A percentile compares a stretch with the other conserved stretches of the same genome.
These are phyloP conservation scores for Fusarium brevicatenulatum DNA, from an alignment of 2,329 filamentous ascomycete genomes.

Conservation along the genomic window DNA sequence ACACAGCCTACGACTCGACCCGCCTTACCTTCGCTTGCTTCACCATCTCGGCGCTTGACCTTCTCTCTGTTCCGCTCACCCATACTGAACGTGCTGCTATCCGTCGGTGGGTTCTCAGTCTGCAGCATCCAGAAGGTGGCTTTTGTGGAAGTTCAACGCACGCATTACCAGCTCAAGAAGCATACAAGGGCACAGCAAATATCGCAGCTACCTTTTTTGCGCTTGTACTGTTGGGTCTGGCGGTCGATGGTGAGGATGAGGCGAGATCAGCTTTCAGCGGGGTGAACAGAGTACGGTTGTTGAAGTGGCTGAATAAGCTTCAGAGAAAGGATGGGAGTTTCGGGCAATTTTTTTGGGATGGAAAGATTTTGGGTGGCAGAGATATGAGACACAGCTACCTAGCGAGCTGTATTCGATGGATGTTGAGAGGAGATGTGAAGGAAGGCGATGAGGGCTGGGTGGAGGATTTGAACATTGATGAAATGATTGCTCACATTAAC, in stretches of 20 bases:
- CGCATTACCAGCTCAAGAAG: conserved; percentile 54
- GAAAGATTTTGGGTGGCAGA: conserved; percentile 75
- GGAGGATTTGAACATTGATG: conserved; percentile 79
- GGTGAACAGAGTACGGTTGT: conserved; percentile 73
- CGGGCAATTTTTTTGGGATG: conserved; percentile 77
- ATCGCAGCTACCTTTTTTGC: conserved; percentile 92
- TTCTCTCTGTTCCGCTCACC: conserved; percentile 73
- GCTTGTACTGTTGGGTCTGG: conserved; percentile 73
- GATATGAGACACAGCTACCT: conserved; percentile 92
- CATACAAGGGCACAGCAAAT: conserved; percentile 67
- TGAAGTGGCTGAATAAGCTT: conserved; percentile 78
- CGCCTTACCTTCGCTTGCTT: conserved; percentile 92
- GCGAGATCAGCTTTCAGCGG: conserved; percentile 63
- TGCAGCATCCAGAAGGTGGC: conserved; percentile 86
- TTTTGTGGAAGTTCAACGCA: conserved; percentile 88
- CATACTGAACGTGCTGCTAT: conserved; percentile 56
- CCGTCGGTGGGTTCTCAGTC: conserved; percentile 83
- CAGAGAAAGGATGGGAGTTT: conserved; percentile 91
- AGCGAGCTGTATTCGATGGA: conserved; percentile 83
- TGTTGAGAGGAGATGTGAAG: conserved; percentile 72
- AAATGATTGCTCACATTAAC: conserved; percentile 76
- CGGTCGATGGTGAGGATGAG: conserved; percentile 54
- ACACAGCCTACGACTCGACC: conserved; percentile 89
- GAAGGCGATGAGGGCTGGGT: conserved; percentile 64
- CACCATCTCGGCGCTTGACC: conserved; percentile 83